Evolutionary conservation across 2,329 filamentous ascomycete species (phyloP), one percentile per base, ranked within the genome.

Genomic region (Leptoxyphium fumago): DNA sequence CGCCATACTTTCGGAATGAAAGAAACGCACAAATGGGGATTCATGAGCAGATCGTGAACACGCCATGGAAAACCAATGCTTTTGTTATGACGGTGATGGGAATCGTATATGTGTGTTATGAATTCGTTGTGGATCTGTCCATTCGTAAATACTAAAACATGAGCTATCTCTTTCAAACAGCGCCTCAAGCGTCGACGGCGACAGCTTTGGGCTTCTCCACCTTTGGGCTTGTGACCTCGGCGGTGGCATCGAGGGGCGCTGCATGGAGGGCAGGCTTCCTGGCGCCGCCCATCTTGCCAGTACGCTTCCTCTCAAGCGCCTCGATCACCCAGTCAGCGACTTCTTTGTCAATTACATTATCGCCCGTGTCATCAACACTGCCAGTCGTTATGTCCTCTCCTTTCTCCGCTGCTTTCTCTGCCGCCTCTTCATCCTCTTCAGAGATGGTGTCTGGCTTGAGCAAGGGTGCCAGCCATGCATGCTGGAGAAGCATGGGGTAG

Each of bases 401-500:
- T 8, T 11, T 40, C 18, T 38, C 52, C 2, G 43, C 46, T 5
- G 43, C 48, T 2, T 47, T 48, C 10, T 50, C 51, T 4, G 59
- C 59, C 40, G 61, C 64, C 29, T 81, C 78, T 57, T 84, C 81
- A 13, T 75, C 75, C 55, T 79, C 80, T 61, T 85, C 80, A 0
- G 73, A 65, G 48, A 87, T 85, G 1, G 78, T 82, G n/a, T 78
- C 73, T 2, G 84, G 84, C 52, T 87, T 83, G 50, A 80, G 75
- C 32, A 94, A 70, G 1, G 77, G 72, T 8, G 78, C 73, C 5
- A 98, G 73, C 91, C 91, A 98, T 26, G 84, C 78, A 59, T 96
- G 89, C 55, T 85, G 78, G 10, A 98, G 73, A 5, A 98, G 75
- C 72, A 85, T 87, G 42, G 82, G 78, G 60, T 98, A 98, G 0